Percentiles rank a stretch among this genome's conserved stretches.
Conservation (phyloP, 495 filamentous ascomycete genomes). For the Hypoxylon rickii region DNA sequence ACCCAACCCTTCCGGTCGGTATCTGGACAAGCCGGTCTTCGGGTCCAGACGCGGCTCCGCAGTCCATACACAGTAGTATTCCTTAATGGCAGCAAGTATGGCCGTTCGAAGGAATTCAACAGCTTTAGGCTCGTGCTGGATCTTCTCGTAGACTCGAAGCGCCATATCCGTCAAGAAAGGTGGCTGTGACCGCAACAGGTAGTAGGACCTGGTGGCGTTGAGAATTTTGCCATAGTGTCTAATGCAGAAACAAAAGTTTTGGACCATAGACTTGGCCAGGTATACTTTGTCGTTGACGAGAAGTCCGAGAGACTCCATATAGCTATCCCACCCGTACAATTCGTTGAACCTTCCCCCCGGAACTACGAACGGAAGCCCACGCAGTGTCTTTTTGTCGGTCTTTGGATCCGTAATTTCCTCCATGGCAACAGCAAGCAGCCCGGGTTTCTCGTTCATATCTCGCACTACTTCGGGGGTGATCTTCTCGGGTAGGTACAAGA, state of each 20-base stretch:
- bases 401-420: constrained; percentile 66
- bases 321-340: constrained; percentile 95
- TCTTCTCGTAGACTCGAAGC: constrained; percentile 83
- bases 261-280: constrained; percentile 88
- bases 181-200: constrained; percentile 89
- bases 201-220: constrained; percentile 95
- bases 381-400: constrained; percentile 67
- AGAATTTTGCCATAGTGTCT: constrained; percentile 97
- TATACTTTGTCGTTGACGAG: constrained; percentile 79
- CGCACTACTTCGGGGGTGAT: constrained; percentile 75
- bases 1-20: constrained; percentile 85
- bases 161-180: constrained; percentile 99
- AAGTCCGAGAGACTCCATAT: constrained; percentile 91
- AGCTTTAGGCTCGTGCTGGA: constrained; percentile 76
- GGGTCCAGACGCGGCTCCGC: constrained; percentile 77
- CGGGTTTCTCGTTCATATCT: constrained; percentile 81
- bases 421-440: constrained; percentile 89
- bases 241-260: constrained; percentile 97
- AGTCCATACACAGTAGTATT: constrained; percentile 93
- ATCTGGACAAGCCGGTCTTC: constrained; percentile 82
- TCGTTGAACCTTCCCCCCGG: constrained; percentile 98
- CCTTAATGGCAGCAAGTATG: constrained; percentile 91
- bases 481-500: constrained; percentile 70
- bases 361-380: constrained; percentile 92
- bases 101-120: constrained; percentile 76